phyloP scores from a whole-genome alignment of 768 basidiomycete species.

The Tulasnella sp. region DNA sequence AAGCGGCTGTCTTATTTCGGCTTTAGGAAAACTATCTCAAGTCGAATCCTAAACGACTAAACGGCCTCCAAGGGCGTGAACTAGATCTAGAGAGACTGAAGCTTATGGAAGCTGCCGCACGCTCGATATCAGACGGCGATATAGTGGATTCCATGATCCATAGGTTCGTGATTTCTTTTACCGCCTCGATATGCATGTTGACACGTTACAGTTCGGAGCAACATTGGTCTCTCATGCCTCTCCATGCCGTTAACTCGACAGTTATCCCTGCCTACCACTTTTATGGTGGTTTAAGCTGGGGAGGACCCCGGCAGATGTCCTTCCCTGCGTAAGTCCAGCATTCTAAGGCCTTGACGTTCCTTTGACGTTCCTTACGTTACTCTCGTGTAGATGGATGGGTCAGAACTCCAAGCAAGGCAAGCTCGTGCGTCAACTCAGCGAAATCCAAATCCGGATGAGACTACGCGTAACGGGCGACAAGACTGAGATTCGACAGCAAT shows the following conservation, averaged over 20 bases:
- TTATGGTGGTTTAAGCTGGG: conserved; percentile 63
- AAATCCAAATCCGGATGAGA: conserved; percentile 92
- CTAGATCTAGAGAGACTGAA: conserved; percentile 58
- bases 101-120: conserved; percentile 77
- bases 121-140: conserved; percentile 90
- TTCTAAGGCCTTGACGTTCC: background rate
- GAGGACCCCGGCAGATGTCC: conserved; percentile 44
- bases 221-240: conserved; percentile 90
- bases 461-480: conserved; percentile 86
- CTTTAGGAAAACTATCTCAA: conserved; percentile 88
- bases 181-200: conserved; percentile 3
- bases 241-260: conserved; percentile 84
- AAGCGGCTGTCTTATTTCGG: background rate
- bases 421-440: conserved; percentile 63
- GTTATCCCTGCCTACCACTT: conserved; percentile 75
- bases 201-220: conserved; percentile 58
- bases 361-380: background rate
- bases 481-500: conserved; percentile 78
- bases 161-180: conserved; percentile 41
- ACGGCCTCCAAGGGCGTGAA: conserved; percentile 44
- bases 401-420: conserved; percentile 92
- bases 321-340: conserved; percentile 66
- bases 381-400: conserved; percentile 69
- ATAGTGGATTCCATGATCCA: conserved; percentile 88
- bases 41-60: conserved; percentile 51